Conservation (phyloP, 2,329 filamentous ascomycete species). For the Penicillium thymicola region DNA sequence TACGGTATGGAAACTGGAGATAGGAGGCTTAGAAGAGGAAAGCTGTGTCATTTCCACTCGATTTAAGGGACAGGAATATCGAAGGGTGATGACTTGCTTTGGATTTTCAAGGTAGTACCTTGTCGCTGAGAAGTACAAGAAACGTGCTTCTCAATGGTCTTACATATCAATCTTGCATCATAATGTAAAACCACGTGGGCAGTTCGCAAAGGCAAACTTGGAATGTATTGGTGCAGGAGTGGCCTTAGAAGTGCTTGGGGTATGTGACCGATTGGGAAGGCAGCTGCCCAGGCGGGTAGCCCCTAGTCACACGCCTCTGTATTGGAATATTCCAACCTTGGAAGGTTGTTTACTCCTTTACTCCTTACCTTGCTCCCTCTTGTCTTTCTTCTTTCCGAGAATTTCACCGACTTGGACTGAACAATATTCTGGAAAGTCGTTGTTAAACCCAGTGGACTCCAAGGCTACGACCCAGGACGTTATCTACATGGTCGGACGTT, state of each 20-base stretch:
- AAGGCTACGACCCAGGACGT: background rate
- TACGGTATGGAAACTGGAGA: no score
- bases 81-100: background rate
- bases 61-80: background rate
- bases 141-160: background rate
- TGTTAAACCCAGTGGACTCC: background rate
- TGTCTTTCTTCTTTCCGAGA: background rate
- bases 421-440: background rate
- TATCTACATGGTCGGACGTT: background rate
- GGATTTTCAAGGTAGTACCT: background rate
- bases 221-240: background rate
- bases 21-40: no score
- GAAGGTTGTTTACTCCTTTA: background rate
- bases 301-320: background rate
- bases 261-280: background rate
- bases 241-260: background rate
- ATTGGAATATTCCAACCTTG: background rate
- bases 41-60: no score
- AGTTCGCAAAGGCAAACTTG: background rate
- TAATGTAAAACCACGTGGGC: background rate
- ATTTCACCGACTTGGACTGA: background rate
- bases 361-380: background rate
- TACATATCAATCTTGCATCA: background rate
- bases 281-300: no score
- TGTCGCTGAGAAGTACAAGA: background rate